Percentiles rank a stretch among this genome's conserved stretches.
phyloP scores from a whole-genome alignment of 2,329 filamentous ascomycete genomes.

The Dendrostoma leiphaemia region DNA sequence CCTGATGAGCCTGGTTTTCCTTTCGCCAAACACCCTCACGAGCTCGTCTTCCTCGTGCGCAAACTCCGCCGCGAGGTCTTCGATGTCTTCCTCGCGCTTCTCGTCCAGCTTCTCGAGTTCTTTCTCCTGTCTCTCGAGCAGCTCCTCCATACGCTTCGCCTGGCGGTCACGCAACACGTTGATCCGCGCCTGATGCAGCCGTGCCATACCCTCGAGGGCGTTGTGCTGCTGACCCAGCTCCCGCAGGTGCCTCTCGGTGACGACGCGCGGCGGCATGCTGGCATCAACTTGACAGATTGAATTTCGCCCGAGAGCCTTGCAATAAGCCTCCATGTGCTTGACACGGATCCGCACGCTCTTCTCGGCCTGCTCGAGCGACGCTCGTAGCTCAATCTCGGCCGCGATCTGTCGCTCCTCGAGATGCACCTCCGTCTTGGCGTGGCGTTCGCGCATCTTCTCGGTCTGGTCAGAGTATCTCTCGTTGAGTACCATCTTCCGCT shows the following conservation, averaged over 20 bases:
- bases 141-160: conserved; percentile 58
- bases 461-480: conserved; percentile 47
- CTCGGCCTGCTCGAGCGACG: conserved; percentile 54
- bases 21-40: conserved; percentile 40
- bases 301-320: conserved; percentile 48
- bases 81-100: conserved; percentile 46
- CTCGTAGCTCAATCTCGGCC: conserved; percentile 59
- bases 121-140: conserved; percentile 51
- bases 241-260: conserved; percentile 58
- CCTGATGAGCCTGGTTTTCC: conserved; percentile 42
- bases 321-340: conserved; percentile 67
- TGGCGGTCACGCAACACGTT: conserved; percentile 66
- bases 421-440: conserved; percentile 50
- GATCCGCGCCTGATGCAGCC: conserved; percentile 58
- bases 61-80: conserved; percentile 45
- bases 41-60: conserved; percentile 49
- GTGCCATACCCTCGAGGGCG: conserved; percentile 56
- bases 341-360: conserved; percentile 55
- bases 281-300: conserved; percentile 22
- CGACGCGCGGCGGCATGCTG: conserved; percentile 46
- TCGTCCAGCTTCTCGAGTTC: conserved; percentile 47
- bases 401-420: conserved; percentile 62
- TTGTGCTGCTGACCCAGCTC: conserved; percentile 62
- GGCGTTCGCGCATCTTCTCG: conserved; percentile 53
- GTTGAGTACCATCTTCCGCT: conserved; percentile 43